These are phyloP conservation scores for Candida nitratophila DNA, from an alignment of 805 yeast species.

Conservation along the genomic window DNA sequence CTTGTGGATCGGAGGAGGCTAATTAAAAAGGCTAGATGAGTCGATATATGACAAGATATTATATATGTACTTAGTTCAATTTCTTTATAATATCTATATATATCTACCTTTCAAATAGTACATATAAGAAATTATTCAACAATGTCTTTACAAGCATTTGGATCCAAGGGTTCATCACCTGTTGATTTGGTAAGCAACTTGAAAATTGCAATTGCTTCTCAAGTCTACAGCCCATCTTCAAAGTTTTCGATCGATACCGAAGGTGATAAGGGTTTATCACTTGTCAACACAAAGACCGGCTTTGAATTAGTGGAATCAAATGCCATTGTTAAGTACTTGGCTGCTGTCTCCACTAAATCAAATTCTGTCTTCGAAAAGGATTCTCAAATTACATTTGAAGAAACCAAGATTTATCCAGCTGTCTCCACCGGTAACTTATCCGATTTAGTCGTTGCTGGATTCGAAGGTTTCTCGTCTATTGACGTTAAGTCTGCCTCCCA, in stretches of 20 bases:
- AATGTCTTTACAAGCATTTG: slow-evolving; percentile 25
- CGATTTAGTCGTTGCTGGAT: background rate
- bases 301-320: slow-evolving; percentile 57
- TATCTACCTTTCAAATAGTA: background rate
- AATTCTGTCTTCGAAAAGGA: slow-evolving; percentile 11
- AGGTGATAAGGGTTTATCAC: slow-evolving; percentile 11
- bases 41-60: no score
- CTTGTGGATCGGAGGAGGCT: no score
- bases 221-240: slow-evolving; percentile 22
- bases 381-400: slow-evolving; percentile 26
- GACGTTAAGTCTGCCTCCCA: slow-evolving; percentile 39
- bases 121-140: background rate
- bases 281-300: slow-evolving; percentile 28
- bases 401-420: slow-evolving; percentile 34
- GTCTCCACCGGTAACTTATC: slow-evolving; percentile 29
- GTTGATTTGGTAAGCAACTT: slow-evolving; percentile 31
- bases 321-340: slow-evolving; percentile 60
- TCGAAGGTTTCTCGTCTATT: slow-evolving; percentile 13
- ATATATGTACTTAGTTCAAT: no score
- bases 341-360: slow-evolving; percentile 19
- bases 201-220: slow-evolving; percentile 37
- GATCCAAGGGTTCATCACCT: slow-evolving; percentile 22
- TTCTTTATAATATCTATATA: background rate
- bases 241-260: slow-evolving; percentile 19
- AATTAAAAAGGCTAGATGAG: no score